Base-by-base conservation (phyloP, 1,139 yeast species). In the Candida sp. region DNA sequence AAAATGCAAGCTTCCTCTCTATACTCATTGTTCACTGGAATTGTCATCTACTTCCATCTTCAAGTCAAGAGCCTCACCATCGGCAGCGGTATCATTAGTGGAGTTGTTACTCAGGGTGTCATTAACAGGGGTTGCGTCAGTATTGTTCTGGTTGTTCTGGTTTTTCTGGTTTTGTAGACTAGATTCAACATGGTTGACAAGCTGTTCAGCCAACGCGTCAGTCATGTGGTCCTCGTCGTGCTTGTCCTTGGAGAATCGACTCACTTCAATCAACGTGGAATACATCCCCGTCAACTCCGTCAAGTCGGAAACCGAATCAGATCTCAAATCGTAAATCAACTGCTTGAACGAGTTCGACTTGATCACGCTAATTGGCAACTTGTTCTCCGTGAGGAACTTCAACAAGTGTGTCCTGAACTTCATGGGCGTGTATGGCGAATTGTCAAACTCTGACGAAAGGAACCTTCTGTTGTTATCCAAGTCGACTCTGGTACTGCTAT, bases 281-380 rank as follows among this genome's bases (percentile, higher is more conserved):
- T 80, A 81, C 46, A 81, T 63, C 12, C 68, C 68, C 6, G 81
- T 75, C 57, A 83, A 65, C 52, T 81, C 85, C 47, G 70, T 61
- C 54, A 83, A 63, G 56, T 81, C 86, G 1, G 65, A 56, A 5
- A 82, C 66, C 1, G 83, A 75, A 44, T 77, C 81, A 0, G 83
- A 76, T 50, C 80, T 67, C 53, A 83, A 68, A 47, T 83, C 83
- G 55, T 74, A 77, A 7, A 83, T 66, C 41, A 83, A 63, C 57
- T 81, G 85, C 57, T 79, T 81, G 61, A 83, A 83, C 2, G 83
- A 72, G n/a, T 69, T 76, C 34, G 83, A 75, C 61, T 77, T 77
- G 32, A 81, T 75, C 5, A 78, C 75, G 43, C 68, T 69, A 27
- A 81, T 73, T 1, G 84, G 76, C 25, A 83, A 67, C 59, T 80